phyloP scores from a whole-genome alignment of 164 flowering plant genomes.

The Dillenia suffruticosa region DNA sequence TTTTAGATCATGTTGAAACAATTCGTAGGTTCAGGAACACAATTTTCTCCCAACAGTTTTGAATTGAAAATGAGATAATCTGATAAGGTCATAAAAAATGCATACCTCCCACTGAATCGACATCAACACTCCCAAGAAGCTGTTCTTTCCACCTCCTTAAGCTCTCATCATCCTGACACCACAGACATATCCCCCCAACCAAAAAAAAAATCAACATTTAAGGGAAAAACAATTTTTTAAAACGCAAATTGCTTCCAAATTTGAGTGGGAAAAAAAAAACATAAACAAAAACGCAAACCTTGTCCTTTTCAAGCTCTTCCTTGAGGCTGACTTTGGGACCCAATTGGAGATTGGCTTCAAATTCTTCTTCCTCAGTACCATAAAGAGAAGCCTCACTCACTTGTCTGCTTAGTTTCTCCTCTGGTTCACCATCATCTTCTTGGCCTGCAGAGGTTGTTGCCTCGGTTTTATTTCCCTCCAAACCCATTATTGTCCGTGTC shows the following conservation, averaged over 20 bases:
- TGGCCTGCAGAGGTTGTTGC: slow-evolving; percentile 1
- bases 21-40: too few relatives aligned
- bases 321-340: slow-evolving; percentile 44
- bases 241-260: not conserved
- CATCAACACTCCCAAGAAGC: slow-evolving; percentile 50
- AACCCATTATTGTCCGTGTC: slow-evolving; percentile 26
- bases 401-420: slow-evolving; percentile 19
- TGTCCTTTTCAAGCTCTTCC: slow-evolving; percentile 43
- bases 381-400: slow-evolving; percentile 40
- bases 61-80: too few relatives aligned
- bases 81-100: not conserved
- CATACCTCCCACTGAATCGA: slow-evolving; percentile 36
- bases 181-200: slow-evolving; percentile 4
- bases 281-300: slow-evolving; percentile 21
- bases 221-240: not conserved
- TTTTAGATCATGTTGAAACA: too few relatives aligned
- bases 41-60: too few relatives aligned
- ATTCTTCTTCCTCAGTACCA: slow-evolving; percentile 47
- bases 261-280: not conserved
- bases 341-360: slow-evolving; percentile 24
- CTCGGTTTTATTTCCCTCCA: slow-evolving; percentile 22
- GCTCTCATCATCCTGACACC: slow-evolving; percentile 46
- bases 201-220: not conserved
- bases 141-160: slow-evolving; percentile 55
- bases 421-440: slow-evolving; percentile 13